Evolutionary conservation across 2,329 filamentous ascomycete genomes (phyloP), one percentile per base, ranked within the genome.

Genomic region (Incumbomyces delicatus): DNA sequence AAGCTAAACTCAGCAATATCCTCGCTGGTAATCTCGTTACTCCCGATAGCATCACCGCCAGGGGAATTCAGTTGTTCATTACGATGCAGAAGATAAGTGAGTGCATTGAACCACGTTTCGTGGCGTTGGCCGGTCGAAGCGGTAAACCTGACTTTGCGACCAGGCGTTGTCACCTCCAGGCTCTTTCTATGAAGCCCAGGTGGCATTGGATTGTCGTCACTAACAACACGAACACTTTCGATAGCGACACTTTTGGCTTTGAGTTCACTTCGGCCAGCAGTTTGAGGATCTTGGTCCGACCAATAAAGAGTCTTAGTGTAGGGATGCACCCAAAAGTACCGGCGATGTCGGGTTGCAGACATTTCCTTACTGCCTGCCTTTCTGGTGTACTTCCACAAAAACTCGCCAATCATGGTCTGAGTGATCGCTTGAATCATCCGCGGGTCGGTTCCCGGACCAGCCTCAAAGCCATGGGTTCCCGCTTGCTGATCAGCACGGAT

Each of bases 381-480:
- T 59, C 92, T 84, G 0, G 92, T 98, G 67, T 98, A 98, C 65
- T 98, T 98, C 92, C 92, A 98, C 34, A 98, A 74, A 64, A 90
- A 96, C 64, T 98, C 92, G 47, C 92, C 92, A 61, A 98, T 96
- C 92, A 98, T 98, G 14, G 92, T 96, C 66, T 98, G 90, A 2
- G 92, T 98, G 55, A 98, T 95, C 41, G 92, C 92, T 69, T 95
- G 88, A 57, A 98, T 96, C 88, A 98, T 95, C 58, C 90, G 85
- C 52, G 90, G 90, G 67, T 98, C 92, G 4, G 88, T 94, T 53
- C 78, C 77, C 16, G 80, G 72, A 53, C 77, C 78, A 22, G 80
- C 72, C 8, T 80, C 78, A 50, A 92, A 76, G 12, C 81, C 82
- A 39, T 71, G 66, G 6, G 71, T 59, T 45, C 79, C 71, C 37